Evolutionary conservation across 2,329 filamentous ascomycete species (phyloP).

Genomic region (Hypoxylon sp.): DNA sequence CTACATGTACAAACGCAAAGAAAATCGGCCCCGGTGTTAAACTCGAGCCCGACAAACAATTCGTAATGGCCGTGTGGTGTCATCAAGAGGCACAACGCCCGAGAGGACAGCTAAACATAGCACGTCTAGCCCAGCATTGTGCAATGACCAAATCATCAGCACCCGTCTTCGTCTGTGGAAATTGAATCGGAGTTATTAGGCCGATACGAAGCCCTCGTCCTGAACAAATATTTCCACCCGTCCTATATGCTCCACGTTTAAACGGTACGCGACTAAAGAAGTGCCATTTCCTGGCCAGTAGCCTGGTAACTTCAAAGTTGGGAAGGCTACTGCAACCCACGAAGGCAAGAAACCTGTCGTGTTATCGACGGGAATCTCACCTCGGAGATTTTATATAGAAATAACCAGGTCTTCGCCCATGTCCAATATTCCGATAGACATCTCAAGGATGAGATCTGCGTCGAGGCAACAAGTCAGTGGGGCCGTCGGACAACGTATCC

Average conservation of each 20-base stretch:
- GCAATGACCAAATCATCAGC: constrained; percentile 22
- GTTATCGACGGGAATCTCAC: constrained; percentile 6
- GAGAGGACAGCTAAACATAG: constrained; percentile 34
- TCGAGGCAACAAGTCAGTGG: constrained; percentile 27
- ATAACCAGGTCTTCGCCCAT: constrained; percentile 43
- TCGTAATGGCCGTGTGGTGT: constrained; percentile 28
- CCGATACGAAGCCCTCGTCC: constrained; percentile 12
- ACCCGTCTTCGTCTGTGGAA: constrained; percentile 17
- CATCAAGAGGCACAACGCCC: constrained; percentile 28
- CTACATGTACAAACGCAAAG: constrained; percentile 42
- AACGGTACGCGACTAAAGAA: constrained; percentile 16
- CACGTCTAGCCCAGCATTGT: constrained; percentile 23
- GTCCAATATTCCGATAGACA: constrained; percentile 43
- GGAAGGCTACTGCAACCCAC: constrained; percentile 10
- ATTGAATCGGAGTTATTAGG: constrained; percentile 20
- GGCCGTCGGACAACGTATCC: constrained; percentile 43
- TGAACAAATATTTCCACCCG: constrained; percentile 15
- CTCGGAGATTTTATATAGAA: constrained; percentile 34
- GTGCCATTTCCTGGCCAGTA: constrained; percentile 12
- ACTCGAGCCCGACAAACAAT: constrained; percentile 31
- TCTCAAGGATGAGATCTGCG: constrained; percentile 40
- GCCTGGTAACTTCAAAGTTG: constrained; percentile 11
- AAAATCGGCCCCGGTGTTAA: constrained; percentile 34
- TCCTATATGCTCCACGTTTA: constrained; percentile 19
- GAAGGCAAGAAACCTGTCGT: constrained; percentile 2